Conservation (phyloP, 495 filamentous ascomycete species). For the Trichoderma parareesei region DNA sequence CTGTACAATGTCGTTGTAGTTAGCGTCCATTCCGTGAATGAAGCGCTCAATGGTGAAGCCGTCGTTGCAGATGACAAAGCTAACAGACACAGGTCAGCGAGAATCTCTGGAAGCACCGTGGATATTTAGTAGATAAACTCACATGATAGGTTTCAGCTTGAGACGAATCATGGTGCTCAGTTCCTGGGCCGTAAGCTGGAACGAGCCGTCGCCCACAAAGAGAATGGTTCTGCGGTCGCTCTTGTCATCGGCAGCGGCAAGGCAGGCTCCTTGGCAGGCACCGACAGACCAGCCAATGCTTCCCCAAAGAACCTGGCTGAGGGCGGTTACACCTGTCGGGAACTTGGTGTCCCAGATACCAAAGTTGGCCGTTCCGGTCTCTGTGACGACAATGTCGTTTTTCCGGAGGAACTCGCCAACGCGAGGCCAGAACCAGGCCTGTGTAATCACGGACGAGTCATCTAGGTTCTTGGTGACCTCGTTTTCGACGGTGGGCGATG, state of each 20-base stretch:
- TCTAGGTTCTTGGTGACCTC: conserved; percentile 45
- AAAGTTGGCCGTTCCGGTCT: conserved; percentile 86
- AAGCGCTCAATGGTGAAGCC: conserved; percentile 69
- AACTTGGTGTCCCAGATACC: conserved; percentile 85
- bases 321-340: conserved; percentile 61
- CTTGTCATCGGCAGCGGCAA: conserved; percentile 55
- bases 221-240: conserved; percentile 59
- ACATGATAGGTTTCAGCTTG: conserved; percentile 71
- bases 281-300: conserved; percentile 80
- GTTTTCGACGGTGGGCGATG: conserved; percentile 46
- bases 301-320: conserved; percentile 85
- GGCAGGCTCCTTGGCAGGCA: conserved; percentile 65
- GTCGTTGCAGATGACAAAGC: conserved; percentile 69
- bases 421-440: conserved; percentile 80
- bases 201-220: conserved; percentile 81
- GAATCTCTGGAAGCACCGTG: neutral
- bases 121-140: conserved; percentile 22
- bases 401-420: conserved; percentile 69
- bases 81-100: conserved; percentile 22
- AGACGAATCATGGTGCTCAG: conserved; percentile 78
- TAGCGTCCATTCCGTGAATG: conserved; percentile 67
- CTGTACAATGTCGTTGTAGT: conserved; percentile 69
- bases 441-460: conserved; percentile 55
- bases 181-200: conserved; percentile 81
- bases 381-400: conserved; percentile 74